Conservation (phyloP, 169 alveolate species). For the Cryptosporidium muris region DNA sequence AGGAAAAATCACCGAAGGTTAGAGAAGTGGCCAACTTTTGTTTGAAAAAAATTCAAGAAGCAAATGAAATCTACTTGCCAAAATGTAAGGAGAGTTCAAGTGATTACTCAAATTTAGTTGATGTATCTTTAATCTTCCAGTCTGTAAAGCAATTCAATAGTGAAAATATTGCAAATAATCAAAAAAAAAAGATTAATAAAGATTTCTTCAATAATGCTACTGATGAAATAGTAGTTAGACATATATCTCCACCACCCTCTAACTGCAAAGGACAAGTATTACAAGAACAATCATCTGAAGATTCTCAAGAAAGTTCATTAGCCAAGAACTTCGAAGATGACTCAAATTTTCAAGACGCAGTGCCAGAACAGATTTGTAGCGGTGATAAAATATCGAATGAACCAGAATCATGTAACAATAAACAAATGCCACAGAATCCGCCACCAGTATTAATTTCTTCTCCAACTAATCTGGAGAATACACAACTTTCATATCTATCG, state of each 20-base stretch:
- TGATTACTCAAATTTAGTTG: slow-evolving; percentile 5
- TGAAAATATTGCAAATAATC: slow-evolving; percentile 9
- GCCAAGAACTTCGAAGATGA: slow-evolving; percentile 1
- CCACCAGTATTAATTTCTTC: too few species aligned
- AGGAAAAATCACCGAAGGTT: slow-evolving; percentile 67
- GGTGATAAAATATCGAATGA: background rate
- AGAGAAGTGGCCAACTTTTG: slow-evolving; percentile 69
- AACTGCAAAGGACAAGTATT: slow-evolving; percentile 8
- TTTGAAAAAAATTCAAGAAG: slow-evolving; percentile 59
- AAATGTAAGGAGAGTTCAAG: background rate
- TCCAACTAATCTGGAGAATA: too few species aligned
- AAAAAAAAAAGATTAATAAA: slow-evolving; percentile 17
- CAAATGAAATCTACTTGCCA: slow-evolving; percentile 62
- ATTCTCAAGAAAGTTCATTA: background rate
- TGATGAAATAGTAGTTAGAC: slow-evolving; percentile 38
- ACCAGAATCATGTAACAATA: background rate
- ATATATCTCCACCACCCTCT: slow-evolving; percentile 54
- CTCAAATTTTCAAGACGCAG: background rate
- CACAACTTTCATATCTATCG: too few species aligned
- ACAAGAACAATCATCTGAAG: background rate
- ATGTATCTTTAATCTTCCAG: background rate
- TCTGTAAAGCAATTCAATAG: background rate
- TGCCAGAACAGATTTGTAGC: background rate
- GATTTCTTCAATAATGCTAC: slow-evolving; percentile 64
- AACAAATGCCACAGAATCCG: too few species aligned